Base-by-base conservation (phyloP, 768 basidiomycete species). In the Roridomyces roridus region DNA sequence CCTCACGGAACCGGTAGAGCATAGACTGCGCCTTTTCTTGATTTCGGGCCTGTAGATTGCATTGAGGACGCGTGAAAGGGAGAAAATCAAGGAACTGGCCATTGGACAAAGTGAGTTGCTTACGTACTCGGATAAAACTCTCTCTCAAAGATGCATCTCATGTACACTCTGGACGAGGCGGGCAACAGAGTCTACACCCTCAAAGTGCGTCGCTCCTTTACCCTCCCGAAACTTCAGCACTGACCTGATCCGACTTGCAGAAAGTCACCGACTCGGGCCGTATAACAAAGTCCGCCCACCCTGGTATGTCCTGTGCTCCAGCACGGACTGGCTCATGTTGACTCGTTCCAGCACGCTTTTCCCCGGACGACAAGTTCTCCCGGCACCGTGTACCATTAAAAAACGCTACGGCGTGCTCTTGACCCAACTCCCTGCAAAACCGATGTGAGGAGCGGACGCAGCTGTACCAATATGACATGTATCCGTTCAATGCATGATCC, bases 341-440 rank as follows among this genome's bases (percentile, higher is more conserved):
- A 34, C 31, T 34, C 12, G 26, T 23, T 46, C n/a, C 54, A 97
- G 96, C 96, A 15, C 94, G 97, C 36, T 98, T 98, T 77, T 98
- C 96, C 14, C 96, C 96, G 11, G 97, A 99, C 73, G 96, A 98
- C 85, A 98, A 98, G 79, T 98, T 96, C 77, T 96, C 95, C 59
- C 85, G 95, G 60, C 96, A 99, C 70, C 91, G 97, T 57, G 95
- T 98, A 97, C 94, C 6, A 88, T 98, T 69, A 98, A 98, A 81
- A 94, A 93, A 77, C 87, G 96, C 69, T 91, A 88, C 69, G 86
- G 87, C 55, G 85, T 97, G 52, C 85, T 99, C 60, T 85, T 88
- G 60, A 96, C 96, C 17, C 95, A 98, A 70, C 81, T 92, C 18
- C 95, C 96, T 24, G 76, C 83, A 50, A 94, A 94, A 74, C 95